These are phyloP conservation scores for Paramecium octaurelia DNA, from an alignment of 73 alveolate species.

Conservation along the genomic window DNA sequence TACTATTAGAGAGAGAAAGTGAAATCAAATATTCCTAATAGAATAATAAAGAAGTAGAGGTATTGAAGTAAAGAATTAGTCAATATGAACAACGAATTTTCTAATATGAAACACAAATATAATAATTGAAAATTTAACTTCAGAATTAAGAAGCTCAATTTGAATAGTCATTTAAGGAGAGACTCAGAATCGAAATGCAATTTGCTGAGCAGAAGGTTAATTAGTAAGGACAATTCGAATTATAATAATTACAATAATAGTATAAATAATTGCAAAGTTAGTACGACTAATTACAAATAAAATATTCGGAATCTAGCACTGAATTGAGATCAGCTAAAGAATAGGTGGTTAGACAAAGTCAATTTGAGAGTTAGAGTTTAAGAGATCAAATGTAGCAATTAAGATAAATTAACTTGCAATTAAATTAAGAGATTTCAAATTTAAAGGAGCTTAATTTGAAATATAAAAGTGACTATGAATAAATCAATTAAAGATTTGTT, in stretches of 20 bases:
- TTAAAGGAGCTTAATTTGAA: not conserved
- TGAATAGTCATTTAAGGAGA: not conserved
- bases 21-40: not conserved
- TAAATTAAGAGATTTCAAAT: not conserved
- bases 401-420: not conserved
- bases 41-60: not conserved
- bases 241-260: not conserved
- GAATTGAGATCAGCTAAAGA: not conserved
- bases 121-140: not conserved
- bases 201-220: not conserved
- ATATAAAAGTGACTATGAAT: not conserved
- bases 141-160: not conserved
- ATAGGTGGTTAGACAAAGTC: not conserved
- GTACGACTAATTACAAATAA: not conserved
- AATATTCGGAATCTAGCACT: not conserved
- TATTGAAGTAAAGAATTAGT: not conserved
- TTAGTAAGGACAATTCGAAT: not conserved
- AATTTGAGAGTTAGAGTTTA: not conserved
- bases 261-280: not conserved
- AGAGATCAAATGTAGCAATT: not conserved
- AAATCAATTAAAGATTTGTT: not conserved
- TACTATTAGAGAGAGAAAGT: conserved; percentile 27
- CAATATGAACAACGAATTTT: not conserved
- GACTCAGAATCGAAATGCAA: not conserved
- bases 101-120: not conserved